These are phyloP conservation scores for Exophiala lecanii-corni DNA, from an alignment of 2,329 filamentous ascomycete species.

Conservation along the genomic window DNA sequence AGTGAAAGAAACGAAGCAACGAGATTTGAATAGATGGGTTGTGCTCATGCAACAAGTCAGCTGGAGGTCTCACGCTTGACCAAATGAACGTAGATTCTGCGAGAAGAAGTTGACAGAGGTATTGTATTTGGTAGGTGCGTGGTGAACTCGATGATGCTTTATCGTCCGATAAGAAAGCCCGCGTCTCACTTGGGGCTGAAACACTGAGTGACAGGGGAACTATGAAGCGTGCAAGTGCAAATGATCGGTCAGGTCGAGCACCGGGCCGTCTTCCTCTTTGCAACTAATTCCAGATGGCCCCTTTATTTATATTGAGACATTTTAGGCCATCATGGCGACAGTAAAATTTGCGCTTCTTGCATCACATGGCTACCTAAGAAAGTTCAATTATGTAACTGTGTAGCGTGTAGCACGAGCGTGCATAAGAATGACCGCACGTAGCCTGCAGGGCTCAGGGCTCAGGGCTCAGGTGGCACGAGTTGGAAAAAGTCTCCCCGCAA, in stretches of 20 bases:
- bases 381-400: slow-evolving; percentile 4
- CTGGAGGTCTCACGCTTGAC: too few species aligned
- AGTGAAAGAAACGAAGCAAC: slow-evolving; percentile 1
- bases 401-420: neutral
- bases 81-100: too few species aligned
- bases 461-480: neutral
- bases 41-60: neutral
- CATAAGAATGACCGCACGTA: too few species aligned
- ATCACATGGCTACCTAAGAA: slow-evolving; percentile 1
- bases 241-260: too few species aligned
- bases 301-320: neutral
- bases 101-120: neutral
- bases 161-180: neutral
- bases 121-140: too few species aligned
- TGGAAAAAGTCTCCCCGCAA: neutral
- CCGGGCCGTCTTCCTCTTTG: neutral
- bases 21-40: neutral
- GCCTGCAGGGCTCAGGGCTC: too few species aligned
- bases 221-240: too few species aligned
- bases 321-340: neutral
- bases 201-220: too few species aligned
- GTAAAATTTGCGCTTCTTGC: slow-evolving; percentile 1
- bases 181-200: neutral
- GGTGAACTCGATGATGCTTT: too few species aligned
- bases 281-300: neutral